Conservation (phyloP, 495 filamentous ascomycete species). For the Podospora pseudoanserina region DNA sequence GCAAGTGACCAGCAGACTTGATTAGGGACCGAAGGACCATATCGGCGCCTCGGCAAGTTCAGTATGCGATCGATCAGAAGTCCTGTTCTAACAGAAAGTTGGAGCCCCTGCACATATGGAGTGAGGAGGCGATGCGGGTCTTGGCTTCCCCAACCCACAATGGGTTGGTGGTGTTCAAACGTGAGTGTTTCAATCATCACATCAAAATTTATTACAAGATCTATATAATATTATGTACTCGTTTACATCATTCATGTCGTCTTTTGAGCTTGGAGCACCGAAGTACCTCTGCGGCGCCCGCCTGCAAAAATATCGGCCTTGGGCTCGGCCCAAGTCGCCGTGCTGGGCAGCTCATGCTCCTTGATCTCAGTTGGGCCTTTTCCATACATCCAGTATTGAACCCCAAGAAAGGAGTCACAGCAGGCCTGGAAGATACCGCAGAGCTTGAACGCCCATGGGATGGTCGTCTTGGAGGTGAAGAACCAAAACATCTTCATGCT, state of each 20-base stretch:
- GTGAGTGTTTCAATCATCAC: neutral
- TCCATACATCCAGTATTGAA: conserved; percentile 84
- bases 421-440: conserved; percentile 88
- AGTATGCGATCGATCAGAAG: neutral
- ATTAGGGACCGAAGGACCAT: neutral
- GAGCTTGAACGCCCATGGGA: conserved; percentile 85
- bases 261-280: conserved; percentile 34
- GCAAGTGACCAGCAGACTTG: neutral
- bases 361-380: conserved; percentile 41
- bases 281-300: conserved; percentile 37
- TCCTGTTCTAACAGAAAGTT: neutral
- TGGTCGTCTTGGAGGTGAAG: conserved; percentile 65
- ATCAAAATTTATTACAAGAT: conserved; percentile 3
- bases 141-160: neutral
- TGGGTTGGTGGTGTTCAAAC: neutral
- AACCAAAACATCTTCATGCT: conserved; percentile 96
- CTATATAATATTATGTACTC: conserved; percentile 6
- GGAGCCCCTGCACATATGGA: neutral
- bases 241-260: conserved; percentile 20
- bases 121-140: neutral
- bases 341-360: conserved; percentile 11
- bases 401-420: conserved; percentile 77
- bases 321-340: conserved; percentile 14
- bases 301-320: conserved; percentile 16
- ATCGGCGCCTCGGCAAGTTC: neutral